Conservation (phyloP, 495 filamentous ascomycete species). For the Penicillium dipodomyicola region DNA sequence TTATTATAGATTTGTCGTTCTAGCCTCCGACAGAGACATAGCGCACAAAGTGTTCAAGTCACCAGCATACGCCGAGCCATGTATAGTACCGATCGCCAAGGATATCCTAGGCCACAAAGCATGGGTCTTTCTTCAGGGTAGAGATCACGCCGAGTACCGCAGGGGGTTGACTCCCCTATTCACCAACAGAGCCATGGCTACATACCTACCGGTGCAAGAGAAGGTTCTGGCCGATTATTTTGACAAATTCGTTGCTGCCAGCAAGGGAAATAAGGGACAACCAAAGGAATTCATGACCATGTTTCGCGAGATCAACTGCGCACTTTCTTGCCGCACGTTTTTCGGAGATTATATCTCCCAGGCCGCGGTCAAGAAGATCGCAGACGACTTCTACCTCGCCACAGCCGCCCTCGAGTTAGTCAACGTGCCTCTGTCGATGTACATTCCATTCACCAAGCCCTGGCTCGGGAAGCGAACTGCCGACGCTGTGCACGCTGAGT, state of each 20-base stretch:
- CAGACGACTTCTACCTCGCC: constrained; percentile 90
- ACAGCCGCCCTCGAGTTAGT: constrained; percentile 92
- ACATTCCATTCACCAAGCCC: constrained; percentile 88
- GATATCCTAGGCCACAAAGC: constrained; percentile 83
- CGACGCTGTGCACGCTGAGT: constrained; percentile 80
- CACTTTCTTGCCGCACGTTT: constrained; percentile 70
- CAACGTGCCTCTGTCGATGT: constrained; percentile 80
- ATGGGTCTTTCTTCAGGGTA: constrained; percentile 94
- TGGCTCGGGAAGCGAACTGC: constrained; percentile 91
- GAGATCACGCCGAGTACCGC: constrained; percentile 85
- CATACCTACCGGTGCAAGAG: constrained; percentile 86
- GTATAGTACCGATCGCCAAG: constrained; percentile 84
- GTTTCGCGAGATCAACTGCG: constrained; percentile 91
- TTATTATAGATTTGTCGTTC: constrained; percentile 76
- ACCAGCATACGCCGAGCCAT: constrained; percentile 81
- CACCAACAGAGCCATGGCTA: constrained; percentile 78
- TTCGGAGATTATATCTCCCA: constrained; percentile 44
- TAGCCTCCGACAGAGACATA: constrained; percentile 88
- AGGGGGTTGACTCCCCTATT: constrained; percentile 88
- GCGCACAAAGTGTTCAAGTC: constrained; percentile 93
- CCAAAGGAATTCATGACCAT: constrained; percentile 75
- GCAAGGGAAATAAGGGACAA: constrained; percentile 56
- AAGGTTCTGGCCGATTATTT: constrained; percentile 82
- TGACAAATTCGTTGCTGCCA: constrained; percentile 64
- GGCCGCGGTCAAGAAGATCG: constrained; percentile 79